Percentiles rank a stretch among this genome's conserved stretches.
phyloP scores from a whole-genome alignment of 1,139 yeast genomes.

The Pneumocystis wakefieldiae region DNA sequence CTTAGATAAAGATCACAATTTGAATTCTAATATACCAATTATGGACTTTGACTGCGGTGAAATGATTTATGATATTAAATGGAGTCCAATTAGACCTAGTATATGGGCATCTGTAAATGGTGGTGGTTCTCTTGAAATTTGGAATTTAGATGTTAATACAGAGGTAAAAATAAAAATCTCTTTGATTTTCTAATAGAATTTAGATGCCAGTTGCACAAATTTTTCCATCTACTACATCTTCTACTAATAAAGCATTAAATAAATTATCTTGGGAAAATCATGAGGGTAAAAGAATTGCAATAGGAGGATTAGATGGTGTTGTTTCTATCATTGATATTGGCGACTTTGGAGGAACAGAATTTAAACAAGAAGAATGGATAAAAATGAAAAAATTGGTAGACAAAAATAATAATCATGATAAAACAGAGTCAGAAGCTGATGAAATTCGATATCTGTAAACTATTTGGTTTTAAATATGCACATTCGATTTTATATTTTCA shows the following conservation, averaged over 20 bases:
- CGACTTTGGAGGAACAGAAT: neutral
- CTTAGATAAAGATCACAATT: neutral
- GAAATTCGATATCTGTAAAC: neutral
- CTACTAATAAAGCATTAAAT: slow-evolving; percentile 14
- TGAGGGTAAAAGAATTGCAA: slow-evolving; percentile 22
- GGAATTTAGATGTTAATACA: slow-evolving; percentile 35
- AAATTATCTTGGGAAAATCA: slow-evolving; percentile 21
- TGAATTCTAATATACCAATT: slow-evolving; percentile 14
- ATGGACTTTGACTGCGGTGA: slow-evolving; percentile 27
- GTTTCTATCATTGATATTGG: slow-evolving; percentile 23
- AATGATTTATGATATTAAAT: slow-evolving; percentile 30
- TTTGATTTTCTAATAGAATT: neutral
- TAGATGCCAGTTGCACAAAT: slow-evolving; percentile 10
- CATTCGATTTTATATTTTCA: neutral
- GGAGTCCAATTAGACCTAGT: slow-evolving; percentile 30
- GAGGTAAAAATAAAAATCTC: slow-evolving; percentile 18
- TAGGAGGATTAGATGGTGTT: slow-evolving; percentile 26
- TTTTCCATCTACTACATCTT: slow-evolving; percentile 13
- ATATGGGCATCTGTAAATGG: slow-evolving; percentile 40
- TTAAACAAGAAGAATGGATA: neutral
- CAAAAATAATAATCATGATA: neutral
- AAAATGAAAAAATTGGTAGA: neutral
- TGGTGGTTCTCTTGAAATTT: slow-evolving; percentile 35
- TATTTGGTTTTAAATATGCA: neutral
- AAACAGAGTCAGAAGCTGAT: neutral